Evolutionary conservation across 2,329 filamentous ascomycete species (phyloP).

Genomic region (Rutstroemia sp.): DNA sequence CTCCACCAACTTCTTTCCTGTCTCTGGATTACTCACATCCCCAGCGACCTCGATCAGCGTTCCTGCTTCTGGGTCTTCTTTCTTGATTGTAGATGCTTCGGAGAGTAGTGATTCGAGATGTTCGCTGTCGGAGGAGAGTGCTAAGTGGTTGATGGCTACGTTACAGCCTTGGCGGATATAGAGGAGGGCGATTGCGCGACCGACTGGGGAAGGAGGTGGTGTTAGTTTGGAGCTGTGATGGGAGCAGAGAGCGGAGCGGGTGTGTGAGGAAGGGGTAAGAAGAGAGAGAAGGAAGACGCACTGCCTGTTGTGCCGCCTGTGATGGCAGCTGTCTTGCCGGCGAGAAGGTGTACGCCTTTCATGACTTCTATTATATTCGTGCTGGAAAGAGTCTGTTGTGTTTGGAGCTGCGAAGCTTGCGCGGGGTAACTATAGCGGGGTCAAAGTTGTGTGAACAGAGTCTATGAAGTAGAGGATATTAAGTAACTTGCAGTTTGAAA

Average conservation of each 20-base stretch:
- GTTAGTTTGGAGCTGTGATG: not conserved
- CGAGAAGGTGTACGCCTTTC: not conserved
- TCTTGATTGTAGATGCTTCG: constrained; percentile 43
- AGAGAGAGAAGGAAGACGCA: not conserved
- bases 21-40: constrained; percentile 69
- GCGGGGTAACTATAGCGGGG: too few species aligned
- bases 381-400: not conserved
- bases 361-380: not conserved
- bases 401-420: not conserved
- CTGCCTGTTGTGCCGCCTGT: constrained; percentile 10
- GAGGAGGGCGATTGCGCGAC: constrained; percentile 73
- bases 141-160: constrained; percentile 76
- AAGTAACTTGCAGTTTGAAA: too few species aligned
- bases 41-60: constrained; percentile 62
- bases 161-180: constrained; percentile 71
- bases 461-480: too few species aligned
- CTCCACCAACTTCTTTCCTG: constrained; percentile 59
- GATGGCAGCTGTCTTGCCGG: constrained; percentile 9
- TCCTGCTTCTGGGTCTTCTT: constrained; percentile 35
- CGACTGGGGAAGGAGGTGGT: constrained; percentile 43
- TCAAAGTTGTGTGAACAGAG: too few species aligned
- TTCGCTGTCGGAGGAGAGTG: constrained; percentile 41
- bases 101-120: constrained; percentile 47
- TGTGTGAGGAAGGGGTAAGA: not conserved
- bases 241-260: constrained; percentile 46